These are phyloP conservation scores for Lathyrus tuberosus DNA, from an alignment of 306 rosid species.

Conservation along the genomic window DNA sequence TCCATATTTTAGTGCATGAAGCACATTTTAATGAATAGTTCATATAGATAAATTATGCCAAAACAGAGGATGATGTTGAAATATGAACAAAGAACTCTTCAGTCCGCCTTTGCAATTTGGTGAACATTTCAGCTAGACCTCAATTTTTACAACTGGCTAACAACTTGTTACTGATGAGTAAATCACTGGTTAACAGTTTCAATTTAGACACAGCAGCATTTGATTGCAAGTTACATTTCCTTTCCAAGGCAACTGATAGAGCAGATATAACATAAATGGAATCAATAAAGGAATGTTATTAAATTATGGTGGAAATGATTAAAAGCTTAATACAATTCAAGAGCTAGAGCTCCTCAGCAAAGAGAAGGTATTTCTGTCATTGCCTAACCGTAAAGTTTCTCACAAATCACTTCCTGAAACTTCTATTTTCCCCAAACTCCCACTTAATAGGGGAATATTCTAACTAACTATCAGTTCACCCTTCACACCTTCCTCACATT, in stretches of 20 bases:
- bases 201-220: too few relatives aligned
- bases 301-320: not conserved
- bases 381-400: not conserved
- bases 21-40: too few relatives aligned
- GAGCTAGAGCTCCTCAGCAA: not conserved
- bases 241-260: conserved; percentile 9
- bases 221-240: conserved; percentile 14
- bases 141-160: not conserved
- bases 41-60: too few relatives aligned
- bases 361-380: not conserved
- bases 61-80: too few relatives aligned
- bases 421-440: not conserved
- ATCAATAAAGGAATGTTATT: not conserved
- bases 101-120: conserved; percentile 1
- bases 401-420: not conserved
- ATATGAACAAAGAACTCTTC: conserved; percentile 7
- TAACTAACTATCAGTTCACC: not conserved
- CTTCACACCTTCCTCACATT: not conserved
- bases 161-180: conserved; percentile 10
- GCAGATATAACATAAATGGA: not conserved
- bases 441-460: not conserved
- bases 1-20: too few relatives aligned
- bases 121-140: not conserved
- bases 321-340: not conserved
- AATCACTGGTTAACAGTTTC: conserved; percentile 6